phyloP scores from a whole-genome alignment of 2,329 filamentous ascomycete genomes.

The Lachnellula willkommii region DNA sequence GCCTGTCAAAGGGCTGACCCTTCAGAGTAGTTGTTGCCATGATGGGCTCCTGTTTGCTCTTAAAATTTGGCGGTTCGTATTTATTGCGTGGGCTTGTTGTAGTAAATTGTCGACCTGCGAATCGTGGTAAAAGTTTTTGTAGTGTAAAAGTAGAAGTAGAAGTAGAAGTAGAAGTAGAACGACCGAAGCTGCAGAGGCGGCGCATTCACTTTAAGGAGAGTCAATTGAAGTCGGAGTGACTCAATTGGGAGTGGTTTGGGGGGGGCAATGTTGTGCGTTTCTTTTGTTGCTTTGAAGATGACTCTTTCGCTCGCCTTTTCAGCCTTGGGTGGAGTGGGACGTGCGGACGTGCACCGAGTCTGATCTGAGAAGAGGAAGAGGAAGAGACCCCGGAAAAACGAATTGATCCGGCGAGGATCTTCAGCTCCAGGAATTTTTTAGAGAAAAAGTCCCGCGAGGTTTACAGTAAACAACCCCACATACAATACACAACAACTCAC shows the following conservation, averaged over 20 bases:
- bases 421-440: background rate
- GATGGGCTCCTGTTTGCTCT: conserved; percentile 32
- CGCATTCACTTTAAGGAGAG: conserved; percentile 34
- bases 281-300: background rate
- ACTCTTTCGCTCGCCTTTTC: background rate
- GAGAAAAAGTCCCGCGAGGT: background rate
- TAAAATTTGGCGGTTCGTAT: conserved; percentile 32
- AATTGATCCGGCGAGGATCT: too few species aligned
- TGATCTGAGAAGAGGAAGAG: too few species aligned
- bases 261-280: background rate
- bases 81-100: conserved; percentile 30
- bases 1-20: conserved; percentile 83
- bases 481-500: conserved; percentile 12
- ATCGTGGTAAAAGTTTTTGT: conserved; percentile 12
- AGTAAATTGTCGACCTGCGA: conserved; percentile 36
- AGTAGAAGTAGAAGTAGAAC: conserved; percentile 23
- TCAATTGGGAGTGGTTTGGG: conserved; percentile 2
- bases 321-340: background rate
- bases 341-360: too few species aligned
- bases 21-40: conserved; percentile 73
- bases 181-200: conserved; percentile 34
- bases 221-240: conserved; percentile 25
- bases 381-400: too few species aligned
- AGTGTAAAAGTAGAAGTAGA: background rate
- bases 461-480: background rate